Evolutionary conservation across 2,329 filamentous ascomycete species (phyloP).

Genomic region (Alternaria arbusti): DNA sequence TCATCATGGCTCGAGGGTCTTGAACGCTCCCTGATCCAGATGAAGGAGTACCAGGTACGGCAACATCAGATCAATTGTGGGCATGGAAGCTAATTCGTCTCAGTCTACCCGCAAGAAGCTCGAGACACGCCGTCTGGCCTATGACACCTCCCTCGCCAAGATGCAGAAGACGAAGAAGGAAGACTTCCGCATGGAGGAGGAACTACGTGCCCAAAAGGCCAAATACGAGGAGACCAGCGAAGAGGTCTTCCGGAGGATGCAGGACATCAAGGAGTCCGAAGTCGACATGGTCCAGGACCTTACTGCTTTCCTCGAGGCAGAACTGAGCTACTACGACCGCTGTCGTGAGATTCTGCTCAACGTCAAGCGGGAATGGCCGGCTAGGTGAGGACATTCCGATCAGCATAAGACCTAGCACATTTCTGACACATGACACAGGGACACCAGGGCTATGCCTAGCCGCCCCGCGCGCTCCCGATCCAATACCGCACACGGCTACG

Average conservation of each 20-base stretch:
- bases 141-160: constrained; percentile 87
- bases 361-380: constrained; percentile 73
- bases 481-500: constrained; percentile 69
- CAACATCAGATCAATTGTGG: neutral
- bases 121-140: constrained; percentile 84
- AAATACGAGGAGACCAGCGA: constrained; percentile 97
- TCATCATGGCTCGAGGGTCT: constrained; percentile 89
- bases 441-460: constrained; percentile 33
- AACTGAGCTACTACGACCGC: constrained; percentile 89
- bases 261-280: constrained; percentile 94
- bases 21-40: constrained; percentile 86
- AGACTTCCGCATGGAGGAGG: constrained; percentile 91
- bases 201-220: constrained; percentile 85
- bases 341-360: constrained; percentile 82
- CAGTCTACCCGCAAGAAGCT: constrained; percentile 89
- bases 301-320: constrained; percentile 81
- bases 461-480: constrained; percentile 63
- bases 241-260: constrained; percentile 89
- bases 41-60: constrained; percentile 95
- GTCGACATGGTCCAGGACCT: constrained; percentile 81
- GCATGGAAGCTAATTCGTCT: constrained; percentile 18
- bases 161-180: constrained; percentile 94
- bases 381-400: constrained; percentile 54
- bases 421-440: constrained; percentile 32
- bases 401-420: neutral